Conservation (phyloP, 306 rosid genomes). For the Trifolium subterraneum region DNA sequence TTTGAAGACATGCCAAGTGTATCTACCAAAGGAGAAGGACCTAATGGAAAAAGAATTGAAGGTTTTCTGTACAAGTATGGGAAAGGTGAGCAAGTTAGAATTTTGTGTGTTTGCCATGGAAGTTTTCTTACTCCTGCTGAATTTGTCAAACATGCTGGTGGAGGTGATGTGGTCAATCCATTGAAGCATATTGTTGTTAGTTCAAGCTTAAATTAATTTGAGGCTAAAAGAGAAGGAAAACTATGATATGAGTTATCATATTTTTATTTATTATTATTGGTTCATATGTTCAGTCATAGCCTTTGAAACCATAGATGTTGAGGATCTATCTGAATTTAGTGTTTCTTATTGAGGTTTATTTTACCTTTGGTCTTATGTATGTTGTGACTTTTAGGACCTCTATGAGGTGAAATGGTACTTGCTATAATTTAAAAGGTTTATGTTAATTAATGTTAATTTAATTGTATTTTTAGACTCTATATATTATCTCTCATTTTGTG, state of each 20-base stretch:
- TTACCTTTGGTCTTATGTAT: not conserved
- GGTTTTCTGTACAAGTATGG: slow-evolving; percentile 80
- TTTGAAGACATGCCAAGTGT: slow-evolving; percentile 78
- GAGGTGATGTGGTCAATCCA: slow-evolving; percentile 64
- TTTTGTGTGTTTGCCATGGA: slow-evolving; percentile 83
- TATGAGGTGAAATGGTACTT: not conserved
- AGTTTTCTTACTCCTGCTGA: slow-evolving; percentile 74
- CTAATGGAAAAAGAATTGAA: slow-evolving; percentile 65
- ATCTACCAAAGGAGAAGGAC: slow-evolving; percentile 64
- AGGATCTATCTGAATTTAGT: not conserved
- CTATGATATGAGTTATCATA: slow-evolving; percentile 6
- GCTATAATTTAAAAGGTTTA: not conserved
- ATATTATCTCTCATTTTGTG: not conserved
- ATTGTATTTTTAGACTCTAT: not conserved
- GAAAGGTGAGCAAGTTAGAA: slow-evolving; percentile 78
- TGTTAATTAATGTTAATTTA: not conserved
- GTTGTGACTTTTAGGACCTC: not conserved
- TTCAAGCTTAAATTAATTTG: slow-evolving; percentile 36
- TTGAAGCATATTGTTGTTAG: slow-evolving; percentile 73
- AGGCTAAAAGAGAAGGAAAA: not conserved
- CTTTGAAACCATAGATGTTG: slow-evolving; percentile 1
- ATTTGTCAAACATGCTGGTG: slow-evolving; percentile 84
- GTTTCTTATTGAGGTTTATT: slow-evolving; percentile 1
- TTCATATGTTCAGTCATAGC: slow-evolving; percentile 12
- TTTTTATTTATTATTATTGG: slow-evolving; percentile 1